A percentile compares a stretch with the other conserved stretches of the same genome.
Conservation (phyloP, 2,329 filamentous ascomycete genomes). For the Drechslerella coelobrocha region DNA sequence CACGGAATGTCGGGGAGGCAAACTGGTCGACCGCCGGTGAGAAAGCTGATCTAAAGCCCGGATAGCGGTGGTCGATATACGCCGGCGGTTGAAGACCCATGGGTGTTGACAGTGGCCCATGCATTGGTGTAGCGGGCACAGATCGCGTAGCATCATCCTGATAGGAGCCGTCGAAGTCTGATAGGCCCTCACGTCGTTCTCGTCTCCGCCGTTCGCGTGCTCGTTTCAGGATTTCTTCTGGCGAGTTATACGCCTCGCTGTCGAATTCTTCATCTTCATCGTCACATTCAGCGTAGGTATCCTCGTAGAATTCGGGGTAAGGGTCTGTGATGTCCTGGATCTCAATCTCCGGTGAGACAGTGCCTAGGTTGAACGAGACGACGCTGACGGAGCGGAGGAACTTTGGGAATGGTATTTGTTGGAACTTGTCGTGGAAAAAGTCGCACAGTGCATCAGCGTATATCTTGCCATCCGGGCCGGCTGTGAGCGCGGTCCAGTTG, state of each 20-base stretch:
- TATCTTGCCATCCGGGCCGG: conserved; percentile 82
- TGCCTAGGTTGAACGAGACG: conserved; percentile 91
- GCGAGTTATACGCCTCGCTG: conserved; percentile 54
- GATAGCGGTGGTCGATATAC: conserved; percentile 48
- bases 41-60: conserved; percentile 50
- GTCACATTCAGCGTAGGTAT: conserved; percentile 70
- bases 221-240: conserved; percentile 54
- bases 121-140: conserved; percentile 30
- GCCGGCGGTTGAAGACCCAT: conserved; percentile 45
- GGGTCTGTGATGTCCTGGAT: conserved; percentile 98
- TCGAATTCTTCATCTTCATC: conserved; percentile 62
- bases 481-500: conserved; percentile 92
- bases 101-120: conserved; percentile 27
- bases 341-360: conserved; percentile 79
- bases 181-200: conserved; percentile 54
- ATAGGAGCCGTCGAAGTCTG: conserved; percentile 34
- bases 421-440: conserved; percentile 96
- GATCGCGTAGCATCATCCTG: conserved; percentile 22
- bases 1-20: conserved; percentile 36
- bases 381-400: conserved; percentile 97
- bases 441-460: conserved; percentile 85
- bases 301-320: conserved; percentile 93
- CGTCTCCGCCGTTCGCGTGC: conserved; percentile 56
- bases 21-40: conserved; percentile 53
- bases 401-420: conserved; percentile 84